Evolutionary conservation across 495 filamentous ascomycete genomes (phyloP).

Genomic region (Penicillium coprophilum): DNA sequence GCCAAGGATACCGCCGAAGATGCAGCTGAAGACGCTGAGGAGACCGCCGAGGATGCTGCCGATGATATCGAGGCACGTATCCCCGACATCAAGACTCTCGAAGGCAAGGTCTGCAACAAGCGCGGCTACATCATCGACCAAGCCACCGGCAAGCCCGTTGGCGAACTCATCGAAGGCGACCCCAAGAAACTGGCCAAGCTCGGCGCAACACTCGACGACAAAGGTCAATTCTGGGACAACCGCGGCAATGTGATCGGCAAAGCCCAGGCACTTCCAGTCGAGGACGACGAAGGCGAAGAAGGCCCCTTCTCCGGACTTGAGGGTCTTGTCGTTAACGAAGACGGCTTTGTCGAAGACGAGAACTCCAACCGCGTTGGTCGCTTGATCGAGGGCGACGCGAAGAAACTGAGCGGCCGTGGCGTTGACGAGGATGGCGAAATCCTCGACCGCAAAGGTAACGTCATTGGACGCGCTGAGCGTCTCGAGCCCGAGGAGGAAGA

Average conservation of each 20-base stretch:
- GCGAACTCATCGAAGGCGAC: conserved; percentile 61
- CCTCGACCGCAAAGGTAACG: conserved; percentile 60
- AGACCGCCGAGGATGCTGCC: conserved; percentile 31
- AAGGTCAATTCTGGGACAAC: conserved; percentile 64
- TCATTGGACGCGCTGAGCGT: conserved; percentile 61
- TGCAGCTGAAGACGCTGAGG: conserved; percentile 22
- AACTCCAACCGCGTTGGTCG: conserved; percentile 58
- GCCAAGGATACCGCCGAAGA: conserved; percentile 34
- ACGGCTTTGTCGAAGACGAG: conserved; percentile 60
- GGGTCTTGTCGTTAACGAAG: conserved; percentile 57
- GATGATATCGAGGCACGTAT: conserved; percentile 41
- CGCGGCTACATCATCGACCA: conserved; percentile 56
- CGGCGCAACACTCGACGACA: conserved; percentile 56
- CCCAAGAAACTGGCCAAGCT: conserved; percentile 56
- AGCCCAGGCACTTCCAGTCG: conserved; percentile 57
- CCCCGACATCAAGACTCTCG: conserved; percentile 58
- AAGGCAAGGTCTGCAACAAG: conserved; percentile 63
- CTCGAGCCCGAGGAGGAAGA: conserved; percentile 39
- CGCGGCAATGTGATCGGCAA: conserved; percentile 60
- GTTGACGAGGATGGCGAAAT: conserved; percentile 68
- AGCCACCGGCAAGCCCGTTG: conserved; percentile 52
- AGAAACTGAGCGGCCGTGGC: conserved; percentile 60
- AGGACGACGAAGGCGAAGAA: conserved; percentile 55
- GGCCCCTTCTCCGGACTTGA: conserved; percentile 64
- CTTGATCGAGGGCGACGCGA: conserved; percentile 60